These are phyloP conservation scores for Corymbia maculata DNA, from an alignment of 345 rosid genomes.

Conservation along the genomic window DNA sequence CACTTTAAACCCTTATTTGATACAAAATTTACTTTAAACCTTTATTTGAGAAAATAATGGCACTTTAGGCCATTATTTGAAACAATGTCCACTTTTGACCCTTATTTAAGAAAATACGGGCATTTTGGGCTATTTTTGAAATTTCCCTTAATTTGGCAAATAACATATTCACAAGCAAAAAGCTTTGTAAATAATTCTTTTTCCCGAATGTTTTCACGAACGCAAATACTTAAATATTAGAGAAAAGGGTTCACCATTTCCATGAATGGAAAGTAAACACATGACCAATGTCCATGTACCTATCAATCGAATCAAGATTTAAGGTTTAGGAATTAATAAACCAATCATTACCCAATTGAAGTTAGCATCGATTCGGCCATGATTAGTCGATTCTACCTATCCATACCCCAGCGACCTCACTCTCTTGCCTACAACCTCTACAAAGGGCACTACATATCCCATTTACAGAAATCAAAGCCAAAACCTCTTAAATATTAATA, in stretches of 20 bases:
- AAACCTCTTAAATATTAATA: background rate
- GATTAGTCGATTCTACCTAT: background rate
- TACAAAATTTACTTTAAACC: too few species aligned
- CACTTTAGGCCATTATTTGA: too few species aligned
- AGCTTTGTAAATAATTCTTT: background rate
- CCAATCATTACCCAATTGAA: background rate
- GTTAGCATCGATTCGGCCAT: background rate
- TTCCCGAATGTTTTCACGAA: accelerated
- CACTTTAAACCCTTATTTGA: too few species aligned
- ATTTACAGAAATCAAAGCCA: accelerated
- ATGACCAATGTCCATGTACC: background rate
- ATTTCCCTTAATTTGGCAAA: too few species aligned
- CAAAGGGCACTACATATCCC: background rate
- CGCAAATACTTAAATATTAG: background rate
- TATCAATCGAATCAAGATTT: background rate
- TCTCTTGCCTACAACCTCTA: background rate
- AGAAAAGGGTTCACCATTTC: background rate
- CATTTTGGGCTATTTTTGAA: too few species aligned
- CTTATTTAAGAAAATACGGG: too few species aligned
- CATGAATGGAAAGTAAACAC: background rate
- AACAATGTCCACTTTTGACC: too few species aligned
- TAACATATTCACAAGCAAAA: background rate
- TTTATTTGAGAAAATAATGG: too few species aligned
- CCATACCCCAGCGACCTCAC: background rate
- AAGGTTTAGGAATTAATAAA: background rate